Evolutionary conservation across 129 eudicot species (phyloP), one percentile per base, ranked within the genome.

Genomic region (Artemisia tridentata): DNA sequence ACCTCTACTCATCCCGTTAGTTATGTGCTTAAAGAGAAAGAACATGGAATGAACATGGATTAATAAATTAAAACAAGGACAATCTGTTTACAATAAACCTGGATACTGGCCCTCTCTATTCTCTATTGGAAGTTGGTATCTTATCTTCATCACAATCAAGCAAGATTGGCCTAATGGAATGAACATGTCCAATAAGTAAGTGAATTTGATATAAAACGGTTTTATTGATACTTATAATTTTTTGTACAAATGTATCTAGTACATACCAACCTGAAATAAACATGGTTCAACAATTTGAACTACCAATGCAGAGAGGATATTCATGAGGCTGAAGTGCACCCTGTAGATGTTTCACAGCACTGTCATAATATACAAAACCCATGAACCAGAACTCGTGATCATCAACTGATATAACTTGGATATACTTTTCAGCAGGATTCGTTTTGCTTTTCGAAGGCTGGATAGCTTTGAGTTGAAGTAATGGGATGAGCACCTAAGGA

Each of bases 331-430:
- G 68, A 31, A 81, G 46, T 38, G 62, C 34, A 46, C 81, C 83
- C 46, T 82, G 76, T 23, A 78, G 68, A 68, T 50, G 49, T 63
- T 82, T 74, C 63, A 79, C 68, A 14, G 83, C 86, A 14, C 73
- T 73, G 11, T 70, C 80, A 51, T 82, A 82, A 45, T 82, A 15
- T 10, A 82, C 71, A 74, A 82, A 82, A 31, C 91, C 91, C 91
- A 86, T 83, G 73, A 72, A 86, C 86, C 88, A 86, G 51, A 86
- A 86, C 43, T 86, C 91, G 41, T 86, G 88, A 23, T 71, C 71
- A 75, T 83, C 88, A 11, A 83, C 67, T 0, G 91, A 83, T 51
- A 80, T 66, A 48, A 83, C 61, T 53, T 83, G 91, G 21, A 86
- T 86, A 78, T 83, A 86, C 75, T 80, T 86, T 67, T 86, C 91